Evolutionary conservation across 768 basidiomycete species (phyloP).

Genomic region (Kwoniella europaea): DNA sequence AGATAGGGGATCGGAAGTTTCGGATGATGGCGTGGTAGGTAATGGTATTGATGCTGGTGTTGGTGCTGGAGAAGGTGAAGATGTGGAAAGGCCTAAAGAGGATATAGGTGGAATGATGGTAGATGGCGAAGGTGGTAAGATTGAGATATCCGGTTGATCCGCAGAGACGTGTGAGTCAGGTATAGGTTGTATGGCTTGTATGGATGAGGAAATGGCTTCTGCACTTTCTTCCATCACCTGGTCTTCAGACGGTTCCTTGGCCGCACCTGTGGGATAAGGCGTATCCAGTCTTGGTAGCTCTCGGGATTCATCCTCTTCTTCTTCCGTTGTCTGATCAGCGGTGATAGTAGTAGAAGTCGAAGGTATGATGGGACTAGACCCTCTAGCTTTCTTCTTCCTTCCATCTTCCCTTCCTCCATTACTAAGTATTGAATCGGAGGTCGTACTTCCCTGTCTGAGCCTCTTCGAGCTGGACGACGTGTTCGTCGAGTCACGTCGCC

Average conservation of each 20-base stretch:
- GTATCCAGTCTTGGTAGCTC: no score
- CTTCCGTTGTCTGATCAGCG: background rate
- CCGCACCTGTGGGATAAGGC: no score
- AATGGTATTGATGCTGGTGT: constrained; percentile 10
- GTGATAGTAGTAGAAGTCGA: background rate
- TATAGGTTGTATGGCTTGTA: background rate
- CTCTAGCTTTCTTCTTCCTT: constrained; percentile 17
- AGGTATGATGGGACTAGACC: background rate
- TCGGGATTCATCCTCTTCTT: background rate
- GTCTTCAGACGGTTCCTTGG: background rate
- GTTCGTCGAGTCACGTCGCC: constrained; percentile 6
- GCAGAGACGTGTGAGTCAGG: background rate
- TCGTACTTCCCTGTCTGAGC: constrained; percentile 17
- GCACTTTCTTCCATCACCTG: background rate
- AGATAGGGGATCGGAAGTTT: constrained; percentile 16
- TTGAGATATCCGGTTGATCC: background rate
- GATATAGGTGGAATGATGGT: background rate
- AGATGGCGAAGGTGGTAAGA: background rate
- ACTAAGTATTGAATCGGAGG: constrained; percentile 12
- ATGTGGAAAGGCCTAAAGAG: background rate
- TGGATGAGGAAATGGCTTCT: background rate
- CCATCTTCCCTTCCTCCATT: constrained; percentile 5
- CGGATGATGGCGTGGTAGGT: constrained; percentile 12
- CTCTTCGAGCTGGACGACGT: constrained; percentile 15
- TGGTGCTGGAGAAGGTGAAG: background rate